Conservation (phyloP, 148 eudicot species). For the Nepenthes mirabilis region DNA sequence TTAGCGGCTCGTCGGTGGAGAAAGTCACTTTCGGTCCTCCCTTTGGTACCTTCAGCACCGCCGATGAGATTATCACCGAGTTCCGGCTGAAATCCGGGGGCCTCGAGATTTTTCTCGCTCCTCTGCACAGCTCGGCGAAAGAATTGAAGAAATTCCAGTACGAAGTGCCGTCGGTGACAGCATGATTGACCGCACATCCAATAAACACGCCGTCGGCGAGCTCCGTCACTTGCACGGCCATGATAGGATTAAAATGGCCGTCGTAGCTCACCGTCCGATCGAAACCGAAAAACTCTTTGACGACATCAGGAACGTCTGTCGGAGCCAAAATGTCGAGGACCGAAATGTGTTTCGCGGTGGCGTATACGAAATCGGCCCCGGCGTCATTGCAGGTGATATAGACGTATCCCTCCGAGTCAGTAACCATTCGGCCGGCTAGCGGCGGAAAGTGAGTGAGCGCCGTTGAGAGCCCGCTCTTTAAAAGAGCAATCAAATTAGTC, state of each 20-base stretch:
- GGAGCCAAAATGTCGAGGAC: constrained; percentile 15
- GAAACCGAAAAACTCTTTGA: constrained; percentile 21
- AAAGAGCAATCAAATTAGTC: constrained; percentile 12
- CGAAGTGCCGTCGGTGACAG: constrained; percentile 46
- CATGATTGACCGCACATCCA: constrained; percentile 41
- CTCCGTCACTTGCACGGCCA: constrained; percentile 50
- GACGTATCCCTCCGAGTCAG: constrained; percentile 2
- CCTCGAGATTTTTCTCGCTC: constrained; percentile 8
- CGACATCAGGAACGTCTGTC: constrained; percentile 8
- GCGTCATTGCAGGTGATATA: constrained; percentile 26
- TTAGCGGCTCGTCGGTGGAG: constrained; percentile 14
- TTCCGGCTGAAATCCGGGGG: constrained; percentile 18
- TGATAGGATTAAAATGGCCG: constrained; percentile 31
- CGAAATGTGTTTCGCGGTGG: constrained; percentile 9
- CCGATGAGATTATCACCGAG: constrained; percentile 12
- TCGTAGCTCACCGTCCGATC: constrained; percentile 20
- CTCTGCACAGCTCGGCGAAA: constrained; percentile 27
- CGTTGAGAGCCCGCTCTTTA: constrained; percentile 6
- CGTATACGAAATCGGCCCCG: constrained; percentile 40
- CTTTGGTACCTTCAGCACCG: constrained; percentile 22
- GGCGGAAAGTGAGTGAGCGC: constrained; percentile 11
- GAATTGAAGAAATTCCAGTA: constrained; percentile 43
- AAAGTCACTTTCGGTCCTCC: constrained; percentile 19
- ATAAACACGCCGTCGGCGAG: constrained; percentile 46
- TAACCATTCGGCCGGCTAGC: constrained; percentile 10